Base-by-base conservation (phyloP, 148 eudicot species). In the Vaccinium darrowii region DNA sequence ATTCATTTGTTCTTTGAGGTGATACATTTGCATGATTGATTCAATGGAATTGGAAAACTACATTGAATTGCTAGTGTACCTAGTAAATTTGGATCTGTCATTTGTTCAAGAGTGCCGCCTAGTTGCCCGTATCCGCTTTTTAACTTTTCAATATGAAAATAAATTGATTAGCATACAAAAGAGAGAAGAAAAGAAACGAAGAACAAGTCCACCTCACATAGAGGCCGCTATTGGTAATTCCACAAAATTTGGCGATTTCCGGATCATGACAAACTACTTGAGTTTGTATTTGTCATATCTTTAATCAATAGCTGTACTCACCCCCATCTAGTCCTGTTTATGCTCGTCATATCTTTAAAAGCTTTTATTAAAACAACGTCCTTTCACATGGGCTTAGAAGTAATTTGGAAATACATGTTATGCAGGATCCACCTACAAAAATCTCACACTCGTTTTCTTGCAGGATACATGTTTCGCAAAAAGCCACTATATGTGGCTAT, bases 401-500 rank as follows among this genome's bases (percentile, higher is more conserved):
- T 25, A 51, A 11, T 7, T 78, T 19, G 58, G 30, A 23, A 78
- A 78, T 78, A 15, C 62, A 25, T 73, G 43, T 74, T 19, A 57
- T 56, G 54, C 15, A 83, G 27, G 33, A 54, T 52, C 7, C 12
- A 80, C 39, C 76, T 65, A 60, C 57, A 49, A 65, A 9, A 1
- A 43, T 27, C 19, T 23, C 76, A 36, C 82, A 69, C 7, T 79
- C 11, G 43, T 15, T 50, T 1, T 73, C 80, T 83, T 81, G 21
- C 89, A 94, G 98, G 96, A 54, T 85, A 79, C 73, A 89, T 93
- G 91, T 86, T 91, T 72, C 94, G 86, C 50, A 80, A 87, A 65
- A 94, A 94, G 84, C 96, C 96, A 65, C 83, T 94, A 54, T 94
- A 94, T 88, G 98, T 93, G 63, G 91, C 98, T n/a, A 90, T 94